Conservation (phyloP, 768 basidiomycete genomes). For the Pleurotus citrinopileatus region DNA sequence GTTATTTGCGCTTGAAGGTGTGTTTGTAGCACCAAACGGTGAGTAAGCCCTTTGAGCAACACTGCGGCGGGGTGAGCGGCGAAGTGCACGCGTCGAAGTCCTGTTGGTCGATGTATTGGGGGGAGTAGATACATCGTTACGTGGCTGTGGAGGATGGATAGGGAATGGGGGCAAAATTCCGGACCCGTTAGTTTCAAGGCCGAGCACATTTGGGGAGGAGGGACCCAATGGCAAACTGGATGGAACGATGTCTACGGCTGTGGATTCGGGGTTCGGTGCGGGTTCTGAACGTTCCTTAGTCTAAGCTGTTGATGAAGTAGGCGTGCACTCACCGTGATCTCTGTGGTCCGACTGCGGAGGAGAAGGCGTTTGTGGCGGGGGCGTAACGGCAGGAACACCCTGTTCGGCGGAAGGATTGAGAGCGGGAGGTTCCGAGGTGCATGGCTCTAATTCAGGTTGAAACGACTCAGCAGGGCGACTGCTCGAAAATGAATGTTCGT, state of each 20-base stretch:
- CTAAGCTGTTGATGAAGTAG: neutral
- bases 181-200: neutral
- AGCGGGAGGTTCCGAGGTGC: neutral
- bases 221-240: too few species aligned
- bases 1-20: too few species aligned
- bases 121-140: neutral
- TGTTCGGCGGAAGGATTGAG: neutral
- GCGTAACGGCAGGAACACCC: neutral
- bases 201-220: too few species aligned
- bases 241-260: too few species aligned
- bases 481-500: neutral
- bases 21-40: neutral
- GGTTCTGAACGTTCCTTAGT: neutral
- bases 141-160: neutral
- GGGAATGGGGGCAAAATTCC: neutral
- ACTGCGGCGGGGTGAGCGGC: constrained; percentile 14
- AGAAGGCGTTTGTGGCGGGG: neutral
- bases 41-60: neutral
- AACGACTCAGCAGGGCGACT: neutral
- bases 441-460: neutral
- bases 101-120: neutral
- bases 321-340: neutral
- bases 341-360: neutral
- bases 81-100: neutral
- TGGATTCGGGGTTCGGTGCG: neutral